These are phyloP conservation scores for Xylariaceae sp. DNA, from an alignment of 2,329 filamentous ascomycete species.

Conservation along the genomic window DNA sequence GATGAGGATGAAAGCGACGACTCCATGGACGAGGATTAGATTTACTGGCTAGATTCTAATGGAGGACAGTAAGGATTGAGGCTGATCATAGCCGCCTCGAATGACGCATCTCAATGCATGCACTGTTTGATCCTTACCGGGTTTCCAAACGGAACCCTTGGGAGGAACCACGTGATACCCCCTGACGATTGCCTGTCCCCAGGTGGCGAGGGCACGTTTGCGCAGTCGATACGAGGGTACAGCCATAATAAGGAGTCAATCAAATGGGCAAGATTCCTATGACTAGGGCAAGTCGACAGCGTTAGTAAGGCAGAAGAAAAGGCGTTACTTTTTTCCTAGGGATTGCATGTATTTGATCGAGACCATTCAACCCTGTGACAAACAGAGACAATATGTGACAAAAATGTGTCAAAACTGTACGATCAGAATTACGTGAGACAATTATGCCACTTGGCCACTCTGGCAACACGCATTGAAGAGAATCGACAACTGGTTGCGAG, in stretches of 20 bases:
- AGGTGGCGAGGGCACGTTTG: background rate
- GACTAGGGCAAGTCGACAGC: background rate
- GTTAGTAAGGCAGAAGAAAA: background rate
- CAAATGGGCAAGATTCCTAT: background rate
- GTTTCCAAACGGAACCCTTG: conserved; percentile 3
- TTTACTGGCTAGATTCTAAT: background rate
- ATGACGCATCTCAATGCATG: conserved; percentile 17
- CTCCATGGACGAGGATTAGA: conserved; percentile 54
- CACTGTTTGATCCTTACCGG: conserved; percentile 4
- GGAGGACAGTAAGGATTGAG: conserved; percentile 5
- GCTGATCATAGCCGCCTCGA: conserved; percentile 14
- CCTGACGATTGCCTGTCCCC: background rate
- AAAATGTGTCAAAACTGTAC: too few relatives aligned
- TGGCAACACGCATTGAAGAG: too few relatives aligned
- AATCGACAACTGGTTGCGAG: too few relatives aligned
- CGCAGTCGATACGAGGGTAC: background rate
- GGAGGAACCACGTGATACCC: background rate
- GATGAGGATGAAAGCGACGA: conserved; percentile 38
- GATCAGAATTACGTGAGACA: too few relatives aligned
- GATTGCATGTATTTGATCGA: too few relatives aligned
- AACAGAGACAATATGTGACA: too few relatives aligned
- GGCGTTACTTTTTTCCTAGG: too few relatives aligned
- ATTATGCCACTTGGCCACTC: too few relatives aligned
- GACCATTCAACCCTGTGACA: too few relatives aligned
- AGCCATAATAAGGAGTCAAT: background rate